Conservation (phyloP, 106 monocot species). For the Allium cepa region DNA sequence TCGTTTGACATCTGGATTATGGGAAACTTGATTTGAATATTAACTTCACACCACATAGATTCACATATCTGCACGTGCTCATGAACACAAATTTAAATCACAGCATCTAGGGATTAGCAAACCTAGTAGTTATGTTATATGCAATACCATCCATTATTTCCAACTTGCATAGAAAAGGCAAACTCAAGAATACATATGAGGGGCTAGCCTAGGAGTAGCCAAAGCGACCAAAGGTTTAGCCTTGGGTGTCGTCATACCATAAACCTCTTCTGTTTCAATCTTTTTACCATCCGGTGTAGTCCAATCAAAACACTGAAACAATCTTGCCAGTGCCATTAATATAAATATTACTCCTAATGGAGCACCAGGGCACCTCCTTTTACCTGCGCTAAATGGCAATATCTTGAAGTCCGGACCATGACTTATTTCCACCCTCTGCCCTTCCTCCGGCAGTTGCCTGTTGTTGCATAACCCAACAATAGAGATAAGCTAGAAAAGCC, state of each 20-base stretch:
- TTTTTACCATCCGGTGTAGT: constrained; percentile 44
- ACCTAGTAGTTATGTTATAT: background rate
- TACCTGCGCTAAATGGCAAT: constrained; percentile 72
- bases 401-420: constrained; percentile 80
- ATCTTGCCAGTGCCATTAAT: constrained; percentile 56
- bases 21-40: background rate
- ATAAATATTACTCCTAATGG: constrained; percentile 57
- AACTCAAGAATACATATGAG: constrained; percentile 27
- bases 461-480: no score
- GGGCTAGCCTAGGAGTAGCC: constrained; percentile 43
- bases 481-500: no score
- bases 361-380: constrained; percentile 85
- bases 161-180: background rate
- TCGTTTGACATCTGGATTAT: no score
- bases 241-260: constrained; percentile 59
- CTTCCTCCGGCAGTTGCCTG: constrained; percentile 32
- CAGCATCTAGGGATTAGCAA: background rate
- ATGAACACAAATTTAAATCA: no score
- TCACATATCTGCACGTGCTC: no score
- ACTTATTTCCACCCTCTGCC: constrained; percentile 62
- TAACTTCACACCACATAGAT: background rate
- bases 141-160: background rate
- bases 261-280: constrained; percentile 52
- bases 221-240: constrained; percentile 26
- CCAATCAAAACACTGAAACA: constrained; percentile 86